Base-by-base conservation (phyloP, 129 eudicot genomes). In the Escallonia herrerae region DNA sequence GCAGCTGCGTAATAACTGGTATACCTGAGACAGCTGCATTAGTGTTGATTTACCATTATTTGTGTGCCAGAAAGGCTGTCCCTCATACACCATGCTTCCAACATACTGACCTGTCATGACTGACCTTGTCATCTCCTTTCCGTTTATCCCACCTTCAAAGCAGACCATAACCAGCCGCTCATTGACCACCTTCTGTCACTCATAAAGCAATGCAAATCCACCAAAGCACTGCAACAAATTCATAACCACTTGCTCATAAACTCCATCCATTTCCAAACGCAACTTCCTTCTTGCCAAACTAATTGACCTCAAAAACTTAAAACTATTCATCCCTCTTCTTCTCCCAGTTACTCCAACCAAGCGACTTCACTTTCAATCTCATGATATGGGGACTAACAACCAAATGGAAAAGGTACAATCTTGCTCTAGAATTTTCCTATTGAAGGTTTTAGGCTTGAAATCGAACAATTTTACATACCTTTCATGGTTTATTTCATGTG, bases 381-480 rank as follows among this genome's bases (percentile, higher is more conserved):
- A 82, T 85, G 80, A 80, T 89, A 9, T 85, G 96, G 48, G 96
- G 87, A 9, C 46, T 83, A 3, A 53, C 94, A 5, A 89, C 83
- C 2, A 48, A 86, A 5, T 89, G 96, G 96, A 62, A 81, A 45
- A 74, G 44, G 38, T 85, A 60, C 55, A 72, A 76, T 70, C 86
- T 78, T 63, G 74, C 87, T 5, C 44, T 89, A 9, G 49, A 80
- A 44, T 66, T 65, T 43, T 85, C 80, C 53, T 76, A 72, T 58
- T 89, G 96, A 85, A 78, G 80, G 65, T 51, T 47, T 77, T 80
- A 39, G 80, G 94, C 37, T 58, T 89, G 54, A 76, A 56, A 4
- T 84, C 94, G 3, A 82, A 89, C 59, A 89, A 89, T 74, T 89
- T 85, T 56, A 89, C 96, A 2, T 89, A 83, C 84, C 96, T 95